Base-by-base conservation (phyloP, 768 basidiomycete genomes). In the Pisolithus albus region DNA sequence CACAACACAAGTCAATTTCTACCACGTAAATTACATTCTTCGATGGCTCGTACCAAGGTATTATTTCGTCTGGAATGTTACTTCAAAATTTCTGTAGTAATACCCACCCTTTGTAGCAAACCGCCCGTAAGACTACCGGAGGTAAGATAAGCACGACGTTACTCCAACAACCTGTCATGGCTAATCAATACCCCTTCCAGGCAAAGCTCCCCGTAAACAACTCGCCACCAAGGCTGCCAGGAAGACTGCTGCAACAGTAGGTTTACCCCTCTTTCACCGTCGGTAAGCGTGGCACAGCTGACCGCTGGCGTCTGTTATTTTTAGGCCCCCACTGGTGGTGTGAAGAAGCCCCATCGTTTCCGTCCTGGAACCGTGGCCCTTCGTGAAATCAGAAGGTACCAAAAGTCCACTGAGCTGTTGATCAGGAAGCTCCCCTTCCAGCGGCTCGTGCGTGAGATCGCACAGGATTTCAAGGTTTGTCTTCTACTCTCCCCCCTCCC, bases 381-480 rank as follows among this genome's bases (percentile, higher is more conserved):
- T 59, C 93, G 95, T 81, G 94, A 97, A 75, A 97, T 97, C 64
- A 79, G 95, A 68, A 82, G 93, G 71, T 96, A 97, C 80, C 93
- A 97, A 74, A 96, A 96, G 80, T 93, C 91, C 56, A 97, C 95
- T 58, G 95, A 97, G 80, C 86, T 99, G 60, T 83, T 98, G 64
- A 97, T 98, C 80, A 82, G 95, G 77, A 97, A 97, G 85, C 89
- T 98, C 57, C 95, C 95, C 60, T 97, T 97, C 92, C 94, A 97
- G 76, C 83, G 94, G 63, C 84, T 98, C 62, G 94, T 97, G 58
- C 91, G 91, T 79, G 87, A 93, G 75, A 92, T 93, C 61, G 90
- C 90, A n/a, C 90, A 92, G 72, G 91, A 91, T 71, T 92, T 94
- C 81, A 94, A 94, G 85, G 88, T 85, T 52, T 28, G 74, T 60